Conservation (phyloP, 805 yeast genomes). For the Middelhovenomyces tepae region DNA sequence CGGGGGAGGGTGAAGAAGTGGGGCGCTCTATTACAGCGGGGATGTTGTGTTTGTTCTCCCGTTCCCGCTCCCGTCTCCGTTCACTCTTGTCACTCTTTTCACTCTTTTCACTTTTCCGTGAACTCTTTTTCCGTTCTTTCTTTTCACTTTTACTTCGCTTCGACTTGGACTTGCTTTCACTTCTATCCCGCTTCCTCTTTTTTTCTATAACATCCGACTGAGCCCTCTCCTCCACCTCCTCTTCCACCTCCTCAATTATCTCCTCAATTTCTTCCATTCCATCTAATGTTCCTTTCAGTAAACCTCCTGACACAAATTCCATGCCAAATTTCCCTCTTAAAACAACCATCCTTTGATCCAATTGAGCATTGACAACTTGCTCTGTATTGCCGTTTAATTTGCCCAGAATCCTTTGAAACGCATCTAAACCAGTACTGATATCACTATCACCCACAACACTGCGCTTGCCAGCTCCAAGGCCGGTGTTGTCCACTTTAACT, state of each 20-base stretch:
- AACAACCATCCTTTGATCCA: conserved; percentile 56
- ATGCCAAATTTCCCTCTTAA: conserved; percentile 86
- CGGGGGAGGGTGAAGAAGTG: conserved; percentile 18
- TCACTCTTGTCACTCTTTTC: conserved; percentile 13
- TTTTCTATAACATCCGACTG: conserved; percentile 16
- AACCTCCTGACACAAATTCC: conserved; percentile 78
- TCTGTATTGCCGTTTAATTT: conserved; percentile 81
- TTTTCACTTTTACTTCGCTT: conserved; percentile 24
- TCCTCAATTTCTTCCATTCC: conserved; percentile 30
- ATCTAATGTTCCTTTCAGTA: conserved; percentile 77
- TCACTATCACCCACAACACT: conserved; percentile 53
- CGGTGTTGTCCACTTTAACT: conserved; percentile 73
- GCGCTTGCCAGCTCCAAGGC: conserved; percentile 68
- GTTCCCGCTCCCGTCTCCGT: conserved; percentile 2
- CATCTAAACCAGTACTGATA: conserved; percentile 86
- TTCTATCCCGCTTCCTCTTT: conserved; percentile 15
- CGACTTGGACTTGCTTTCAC: conserved; percentile 21
- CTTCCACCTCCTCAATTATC: conserved; percentile 25
- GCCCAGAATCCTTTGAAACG: conserved; percentile 83
- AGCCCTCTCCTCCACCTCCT: conserved; percentile 23
- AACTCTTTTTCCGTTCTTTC: conserved; percentile 24
- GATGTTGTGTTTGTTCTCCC: too few species aligned
- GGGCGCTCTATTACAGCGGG: neutral
- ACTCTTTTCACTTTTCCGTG: conserved; percentile 26
- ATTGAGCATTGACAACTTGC: conserved; percentile 35